Evolutionary conservation across 2,329 filamentous ascomycete genomes (phyloP).

Genomic region (Trichoderma cornu-damae): DNA sequence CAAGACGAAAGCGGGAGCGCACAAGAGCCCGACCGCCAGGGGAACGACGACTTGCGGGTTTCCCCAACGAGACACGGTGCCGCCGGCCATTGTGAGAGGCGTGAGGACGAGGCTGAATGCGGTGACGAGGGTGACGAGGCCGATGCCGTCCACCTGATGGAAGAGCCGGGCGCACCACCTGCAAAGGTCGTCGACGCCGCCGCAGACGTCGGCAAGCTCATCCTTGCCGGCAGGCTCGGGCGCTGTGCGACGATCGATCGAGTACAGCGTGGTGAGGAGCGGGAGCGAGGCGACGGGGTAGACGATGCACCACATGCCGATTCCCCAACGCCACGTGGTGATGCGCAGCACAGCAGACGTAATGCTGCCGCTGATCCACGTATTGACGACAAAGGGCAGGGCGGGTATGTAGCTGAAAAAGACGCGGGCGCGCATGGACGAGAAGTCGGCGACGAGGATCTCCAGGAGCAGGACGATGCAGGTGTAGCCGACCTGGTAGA

Average conservation of each 20-base stretch:
- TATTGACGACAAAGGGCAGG: constrained; percentile 55
- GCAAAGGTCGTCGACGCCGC: constrained; percentile 2
- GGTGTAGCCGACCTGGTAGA: constrained; percentile 57
- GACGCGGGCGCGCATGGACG: constrained; percentile 54
- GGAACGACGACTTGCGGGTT: constrained; percentile 47
- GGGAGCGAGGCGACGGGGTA: constrained; percentile 53
- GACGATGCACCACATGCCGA: constrained; percentile 60
- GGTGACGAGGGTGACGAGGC: constrained; percentile 43
- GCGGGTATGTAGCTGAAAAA: constrained; percentile 60
- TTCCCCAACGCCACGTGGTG: constrained; percentile 57
- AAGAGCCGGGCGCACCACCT: constrained; percentile 45
- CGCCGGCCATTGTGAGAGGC: constrained; percentile 52
- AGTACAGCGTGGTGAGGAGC: constrained; percentile 42
- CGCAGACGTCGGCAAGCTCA: background rate
- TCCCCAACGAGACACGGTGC: constrained; percentile 44
- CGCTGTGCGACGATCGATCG: constrained; percentile 28
- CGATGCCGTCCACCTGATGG: constrained; percentile 50
- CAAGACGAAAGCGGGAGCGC: constrained; percentile 44
- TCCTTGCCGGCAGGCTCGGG: background rate
- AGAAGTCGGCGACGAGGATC: constrained; percentile 56
- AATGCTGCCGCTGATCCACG: constrained; percentile 58
- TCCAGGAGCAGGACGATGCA: constrained; percentile 53
- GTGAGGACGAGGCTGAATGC: constrained; percentile 45
- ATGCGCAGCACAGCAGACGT: constrained; percentile 44
- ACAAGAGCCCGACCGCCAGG: constrained; percentile 45